phyloP scores from a whole-genome alignment of 257 asterid genomes.

The Dorcoceras hygrometricum region DNA sequence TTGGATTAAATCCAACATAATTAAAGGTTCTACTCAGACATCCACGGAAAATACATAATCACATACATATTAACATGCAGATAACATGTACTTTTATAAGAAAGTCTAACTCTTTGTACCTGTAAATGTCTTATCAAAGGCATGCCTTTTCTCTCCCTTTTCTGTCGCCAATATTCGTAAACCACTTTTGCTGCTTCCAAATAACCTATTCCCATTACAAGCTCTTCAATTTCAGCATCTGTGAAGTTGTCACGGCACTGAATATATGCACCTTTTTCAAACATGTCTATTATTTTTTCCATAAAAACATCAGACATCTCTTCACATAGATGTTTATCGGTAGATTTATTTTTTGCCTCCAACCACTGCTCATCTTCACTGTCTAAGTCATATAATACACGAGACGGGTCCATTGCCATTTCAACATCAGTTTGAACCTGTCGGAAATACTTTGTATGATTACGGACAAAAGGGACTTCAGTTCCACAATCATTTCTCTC shows the following conservation, averaged over 20 bases:
- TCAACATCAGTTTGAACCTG: constrained; percentile 89
- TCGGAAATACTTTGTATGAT: constrained; percentile 52
- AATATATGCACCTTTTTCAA: constrained; percentile 74
- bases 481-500: constrained; percentile 50
- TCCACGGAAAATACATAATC: neutral
- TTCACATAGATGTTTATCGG: constrained; percentile 27
- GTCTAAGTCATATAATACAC: constrained; percentile 75
- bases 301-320: constrained; percentile 68
- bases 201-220: constrained; percentile 51
- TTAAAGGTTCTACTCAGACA: constrained; percentile 1
- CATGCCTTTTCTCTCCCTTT: constrained; percentile 76
- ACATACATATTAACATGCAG: constrained; percentile 17
- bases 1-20: neutral
- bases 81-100: neutral
- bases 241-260: constrained; percentile 57
- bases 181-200: constrained; percentile 46
- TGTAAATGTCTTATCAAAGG: constrained; percentile 83
- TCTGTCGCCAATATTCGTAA: constrained; percentile 71
- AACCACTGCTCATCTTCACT: constrained; percentile 94
- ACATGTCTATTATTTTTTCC: constrained; percentile 66
- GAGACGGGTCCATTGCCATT: constrained; percentile 85
- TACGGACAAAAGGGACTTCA: constrained; percentile 52
- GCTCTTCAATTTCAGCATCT: constrained; percentile 66
- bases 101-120: constrained; percentile 39
- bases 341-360: constrained; percentile 29